A percentile compares a stretch with the other conserved stretches of the same genome.
These are phyloP conservation scores for Solanum acaule DNA, from an alignment of 257 asterid genomes.

Conservation along the genomic window DNA sequence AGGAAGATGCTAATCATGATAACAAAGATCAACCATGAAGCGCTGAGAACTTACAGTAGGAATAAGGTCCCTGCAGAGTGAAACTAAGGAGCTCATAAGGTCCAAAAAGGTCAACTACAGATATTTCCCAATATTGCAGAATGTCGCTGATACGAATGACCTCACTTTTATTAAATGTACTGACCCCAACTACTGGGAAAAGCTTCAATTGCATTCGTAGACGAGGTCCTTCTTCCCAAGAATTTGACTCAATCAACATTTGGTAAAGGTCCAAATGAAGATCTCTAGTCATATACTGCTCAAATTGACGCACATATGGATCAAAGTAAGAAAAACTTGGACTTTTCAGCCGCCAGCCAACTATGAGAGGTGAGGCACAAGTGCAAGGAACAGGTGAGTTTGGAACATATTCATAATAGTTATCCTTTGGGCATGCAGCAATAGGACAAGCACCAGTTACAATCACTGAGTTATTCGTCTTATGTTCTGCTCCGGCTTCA, in stretches of 20 bases:
- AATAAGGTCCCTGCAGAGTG: constrained; percentile 62
- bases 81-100: constrained; percentile 83
- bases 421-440: constrained; percentile 44
- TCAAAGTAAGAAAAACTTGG: constrained; percentile 73
- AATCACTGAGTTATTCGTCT: constrained; percentile 6
- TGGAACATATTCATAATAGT: constrained; percentile 24
- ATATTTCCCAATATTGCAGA: constrained; percentile 76
- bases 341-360: constrained; percentile 89
- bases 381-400: constrained; percentile 59
- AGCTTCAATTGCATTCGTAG: constrained; percentile 63
- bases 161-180: constrained; percentile 53
- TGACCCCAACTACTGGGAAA: constrained; percentile 44
- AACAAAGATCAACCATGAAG: background rate
- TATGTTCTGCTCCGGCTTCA: constrained; percentile 24
- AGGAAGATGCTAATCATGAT: background rate
- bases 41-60: constrained; percentile 30
- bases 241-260: constrained; percentile 46
- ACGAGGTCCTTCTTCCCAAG: constrained; percentile 83
- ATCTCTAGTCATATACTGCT: constrained; percentile 48
- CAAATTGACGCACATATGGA: constrained; percentile 46
- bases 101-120: constrained; percentile 58
- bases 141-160: constrained; percentile 41
- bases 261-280: constrained; percentile 44
- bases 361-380: constrained; percentile 70
- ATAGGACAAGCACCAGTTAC: constrained; percentile 23